A percentile compares a stretch with the other conserved stretches of the same genome.
These are phyloP conservation scores for Pulveroboletus frians DNA, from an alignment of 768 basidiomycete genomes.

Conservation along the genomic window DNA sequence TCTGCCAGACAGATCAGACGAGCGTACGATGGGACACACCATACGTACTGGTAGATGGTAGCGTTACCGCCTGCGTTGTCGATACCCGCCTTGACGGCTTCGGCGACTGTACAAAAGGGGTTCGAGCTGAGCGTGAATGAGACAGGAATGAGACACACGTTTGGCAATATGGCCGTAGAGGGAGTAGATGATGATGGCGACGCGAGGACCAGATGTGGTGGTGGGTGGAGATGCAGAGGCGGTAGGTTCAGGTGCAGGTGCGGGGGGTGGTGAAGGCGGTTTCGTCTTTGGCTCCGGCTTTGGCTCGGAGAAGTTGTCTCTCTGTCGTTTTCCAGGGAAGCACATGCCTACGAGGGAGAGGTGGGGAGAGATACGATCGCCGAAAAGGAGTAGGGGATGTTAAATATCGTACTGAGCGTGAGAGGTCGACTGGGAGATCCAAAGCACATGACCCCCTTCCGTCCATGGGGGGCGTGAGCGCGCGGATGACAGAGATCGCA, in stretches of 20 bases:
- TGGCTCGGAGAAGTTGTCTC: constrained; percentile 30
- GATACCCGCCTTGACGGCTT: constrained; percentile 37
- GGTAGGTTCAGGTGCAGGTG: background rate
- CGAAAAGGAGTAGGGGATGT: background rate
- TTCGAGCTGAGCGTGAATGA: background rate
- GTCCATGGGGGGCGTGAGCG: constrained; percentile 4
- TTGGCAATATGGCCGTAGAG: constrained; percentile 47
- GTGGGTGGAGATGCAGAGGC: background rate
- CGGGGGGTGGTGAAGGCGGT: constrained; percentile 1
- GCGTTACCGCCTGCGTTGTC: constrained; percentile 38
- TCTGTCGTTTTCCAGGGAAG: constrained; percentile 37
- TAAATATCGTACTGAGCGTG: constrained; percentile 18
- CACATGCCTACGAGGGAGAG: constrained; percentile 27
- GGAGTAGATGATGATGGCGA: constrained; percentile 47
- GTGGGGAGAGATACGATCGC: too few relatives aligned
- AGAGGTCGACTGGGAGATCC: constrained; percentile 4
- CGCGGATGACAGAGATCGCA: background rate
- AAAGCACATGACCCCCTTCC: background rate
- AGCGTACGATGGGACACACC: too few relatives aligned
- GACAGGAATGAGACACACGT: constrained; percentile 30
- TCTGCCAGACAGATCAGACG: too few relatives aligned
- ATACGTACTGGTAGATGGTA: constrained; percentile 48
- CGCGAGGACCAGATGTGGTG: constrained; percentile 28
- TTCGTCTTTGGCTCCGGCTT: constrained; percentile 14
- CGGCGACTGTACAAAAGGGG: constrained; percentile 22